A percentile compares a stretch with the other conserved stretches of the same genome.
Conservation (phyloP, 495 filamentous ascomycete genomes). For the Penicillium fimorum region DNA sequence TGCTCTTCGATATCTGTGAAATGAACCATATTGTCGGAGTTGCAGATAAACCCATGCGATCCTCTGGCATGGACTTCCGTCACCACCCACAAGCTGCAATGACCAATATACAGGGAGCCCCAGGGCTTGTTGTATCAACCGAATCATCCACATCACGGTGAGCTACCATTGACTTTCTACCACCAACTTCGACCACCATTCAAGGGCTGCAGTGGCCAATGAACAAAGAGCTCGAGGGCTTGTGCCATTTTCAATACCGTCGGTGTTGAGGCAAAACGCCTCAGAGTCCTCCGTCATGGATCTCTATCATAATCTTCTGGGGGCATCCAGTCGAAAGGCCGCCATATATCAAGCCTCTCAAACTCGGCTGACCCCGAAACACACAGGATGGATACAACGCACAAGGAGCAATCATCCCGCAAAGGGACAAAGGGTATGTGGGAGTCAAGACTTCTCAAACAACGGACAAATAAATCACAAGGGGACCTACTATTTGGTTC, state of each 20-base stretch:
- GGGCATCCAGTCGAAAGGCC: neutral
- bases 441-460: neutral
- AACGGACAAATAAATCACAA: neutral
- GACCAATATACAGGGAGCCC: neutral
- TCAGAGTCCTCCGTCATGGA: neutral
- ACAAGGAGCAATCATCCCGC: neutral
- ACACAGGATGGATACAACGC: neutral
- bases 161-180: neutral
- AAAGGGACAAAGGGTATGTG: neutral
- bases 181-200: neutral
- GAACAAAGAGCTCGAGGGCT: neutral
- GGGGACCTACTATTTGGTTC: constrained; percentile 83
- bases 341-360: neutral
- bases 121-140: neutral
- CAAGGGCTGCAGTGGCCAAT: neutral
- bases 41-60: neutral
- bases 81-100: neutral
- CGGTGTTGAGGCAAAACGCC: neutral
- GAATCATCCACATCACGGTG: neutral
- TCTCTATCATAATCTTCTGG: neutral
- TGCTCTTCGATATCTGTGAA: neutral
- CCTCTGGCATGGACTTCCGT: neutral
- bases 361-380: neutral
- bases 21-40: neutral
- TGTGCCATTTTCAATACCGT: neutral